Conservation (phyloP, 495 filamentous ascomycete genomes). For the Penicillium paxilli region DNA sequence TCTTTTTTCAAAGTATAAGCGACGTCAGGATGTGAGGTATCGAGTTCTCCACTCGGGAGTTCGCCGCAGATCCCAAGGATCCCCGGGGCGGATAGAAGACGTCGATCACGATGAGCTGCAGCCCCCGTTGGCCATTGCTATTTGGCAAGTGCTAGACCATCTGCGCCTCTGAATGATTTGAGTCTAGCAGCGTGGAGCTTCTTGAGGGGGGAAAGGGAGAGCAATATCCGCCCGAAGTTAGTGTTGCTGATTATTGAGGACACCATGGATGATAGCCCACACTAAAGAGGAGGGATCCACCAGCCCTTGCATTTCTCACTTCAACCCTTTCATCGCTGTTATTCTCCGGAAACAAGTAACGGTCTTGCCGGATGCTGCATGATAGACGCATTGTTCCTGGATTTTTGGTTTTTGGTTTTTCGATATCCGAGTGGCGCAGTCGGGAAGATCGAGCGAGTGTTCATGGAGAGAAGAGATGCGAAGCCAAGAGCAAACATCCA, state of each 20-base stretch:
- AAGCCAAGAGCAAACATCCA: neutral
- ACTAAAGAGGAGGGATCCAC: constrained; percentile 2
- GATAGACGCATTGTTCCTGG: neutral
- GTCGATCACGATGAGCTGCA: constrained; percentile 20
- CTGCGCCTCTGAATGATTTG: neutral
- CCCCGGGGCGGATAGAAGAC: constrained; percentile 14
- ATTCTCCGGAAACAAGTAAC: constrained; percentile 3
- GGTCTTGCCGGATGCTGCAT: neutral
- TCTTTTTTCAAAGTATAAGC: constrained; percentile 7
- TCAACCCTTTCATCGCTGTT: neutral
- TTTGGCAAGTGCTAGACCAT: neutral
- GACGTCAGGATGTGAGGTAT: constrained; percentile 26
- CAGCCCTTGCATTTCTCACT: constrained; percentile 8
- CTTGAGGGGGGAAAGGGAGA: neutral
- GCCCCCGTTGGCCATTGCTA: neutral
- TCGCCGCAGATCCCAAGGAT: constrained; percentile 23
- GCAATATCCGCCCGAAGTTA: neutral
- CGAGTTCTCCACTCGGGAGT: constrained; percentile 5
- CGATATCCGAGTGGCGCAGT: neutral
- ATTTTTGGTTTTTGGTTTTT: neutral
- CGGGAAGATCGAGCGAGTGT: neutral
- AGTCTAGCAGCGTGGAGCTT: neutral
- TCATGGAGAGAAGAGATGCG: neutral
- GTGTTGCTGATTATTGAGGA: constrained; percentile 1
- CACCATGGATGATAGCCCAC: neutral